phyloP scores from a whole-genome alignment of 1,284 basidiomycete species.

The Cystobasidiaceae sp. region DNA sequence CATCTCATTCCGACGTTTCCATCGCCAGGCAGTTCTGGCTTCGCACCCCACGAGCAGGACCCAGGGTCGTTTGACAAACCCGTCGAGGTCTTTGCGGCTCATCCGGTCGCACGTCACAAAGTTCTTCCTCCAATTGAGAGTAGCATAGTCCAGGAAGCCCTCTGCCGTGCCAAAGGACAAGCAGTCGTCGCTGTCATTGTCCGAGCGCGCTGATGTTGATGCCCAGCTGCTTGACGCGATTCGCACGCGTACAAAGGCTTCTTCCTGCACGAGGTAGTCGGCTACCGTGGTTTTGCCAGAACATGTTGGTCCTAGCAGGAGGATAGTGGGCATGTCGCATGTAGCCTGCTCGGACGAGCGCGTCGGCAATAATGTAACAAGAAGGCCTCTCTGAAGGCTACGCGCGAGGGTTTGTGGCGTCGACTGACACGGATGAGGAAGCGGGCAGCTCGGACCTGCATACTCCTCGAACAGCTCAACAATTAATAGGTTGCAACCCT shows the following conservation, averaged over 20 bases:
- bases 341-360: too few relatives aligned
- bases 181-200: conserved; percentile 9
- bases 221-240: conserved; percentile 35
- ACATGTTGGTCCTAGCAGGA: conserved; percentile 74
- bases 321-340: conserved; percentile 54
- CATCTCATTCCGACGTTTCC: conserved; percentile 24
- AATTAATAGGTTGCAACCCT: too few relatives aligned
- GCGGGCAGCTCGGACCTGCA: too few relatives aligned
- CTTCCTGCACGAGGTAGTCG: conserved; percentile 59
- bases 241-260: conserved; percentile 51
- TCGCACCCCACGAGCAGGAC: conserved; percentile 83
- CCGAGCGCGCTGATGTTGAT: conserved; percentile 16
- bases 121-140: conserved; percentile 70
- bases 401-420: too few relatives aligned
- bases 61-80: conserved; percentile 81
- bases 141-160: conserved; percentile 62
- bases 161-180: conserved; percentile 28
- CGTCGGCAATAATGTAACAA: too few relatives aligned
- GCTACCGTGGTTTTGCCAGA: conserved; percentile 76
- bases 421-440: too few relatives aligned
- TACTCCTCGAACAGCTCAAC: too few relatives aligned
- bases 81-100: conserved; percentile 56
- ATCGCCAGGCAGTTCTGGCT: conserved; percentile 63
- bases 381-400: too few relatives aligned
- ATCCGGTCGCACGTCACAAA: conserved; percentile 75